phyloP scores from a whole-genome alignment of 345 rosid species.

The Tarenaya hassleriana region DNA sequence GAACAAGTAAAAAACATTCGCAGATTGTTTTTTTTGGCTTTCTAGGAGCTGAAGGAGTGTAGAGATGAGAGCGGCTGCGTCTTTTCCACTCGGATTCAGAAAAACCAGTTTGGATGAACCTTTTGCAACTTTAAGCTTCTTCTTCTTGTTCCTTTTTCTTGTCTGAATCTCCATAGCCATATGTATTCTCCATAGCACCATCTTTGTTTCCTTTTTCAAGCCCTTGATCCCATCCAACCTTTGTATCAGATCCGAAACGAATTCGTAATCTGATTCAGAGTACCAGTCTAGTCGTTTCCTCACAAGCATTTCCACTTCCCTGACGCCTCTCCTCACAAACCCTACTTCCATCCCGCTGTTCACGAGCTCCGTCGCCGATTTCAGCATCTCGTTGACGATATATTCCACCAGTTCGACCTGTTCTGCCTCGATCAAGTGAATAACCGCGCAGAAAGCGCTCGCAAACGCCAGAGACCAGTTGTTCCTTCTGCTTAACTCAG shows the following conservation, averaged over 20 bases:
- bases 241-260: background rate
- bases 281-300: conserved; percentile 2
- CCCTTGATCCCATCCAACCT: conserved; percentile 12
- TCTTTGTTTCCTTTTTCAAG: background rate
- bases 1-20: too few species aligned
- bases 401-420: background rate
- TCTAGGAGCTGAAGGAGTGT: too few species aligned
- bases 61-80: too few species aligned
- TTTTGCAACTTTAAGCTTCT: too few species aligned
- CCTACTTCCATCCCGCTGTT: conserved; percentile 11
- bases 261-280: background rate
- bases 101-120: too few species aligned
- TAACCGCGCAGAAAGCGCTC: conserved; percentile 9
- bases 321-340: conserved; percentile 16
- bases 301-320: conserved; percentile 11
- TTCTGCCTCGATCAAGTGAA: background rate
- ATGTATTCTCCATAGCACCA: conserved; percentile 4
- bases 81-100: too few species aligned
- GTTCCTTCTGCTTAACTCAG: conserved; percentile 4
- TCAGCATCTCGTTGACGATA: conserved; percentile 9
- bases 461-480: conserved; percentile 12
- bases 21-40: too few species aligned
- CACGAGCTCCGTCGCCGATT: conserved; percentile 13
- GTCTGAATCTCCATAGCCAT: background rate
- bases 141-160: too few species aligned